Base-by-base conservation (phyloP, 1,284 basidiomycete species). In the Singerocomus inundabilis region DNA sequence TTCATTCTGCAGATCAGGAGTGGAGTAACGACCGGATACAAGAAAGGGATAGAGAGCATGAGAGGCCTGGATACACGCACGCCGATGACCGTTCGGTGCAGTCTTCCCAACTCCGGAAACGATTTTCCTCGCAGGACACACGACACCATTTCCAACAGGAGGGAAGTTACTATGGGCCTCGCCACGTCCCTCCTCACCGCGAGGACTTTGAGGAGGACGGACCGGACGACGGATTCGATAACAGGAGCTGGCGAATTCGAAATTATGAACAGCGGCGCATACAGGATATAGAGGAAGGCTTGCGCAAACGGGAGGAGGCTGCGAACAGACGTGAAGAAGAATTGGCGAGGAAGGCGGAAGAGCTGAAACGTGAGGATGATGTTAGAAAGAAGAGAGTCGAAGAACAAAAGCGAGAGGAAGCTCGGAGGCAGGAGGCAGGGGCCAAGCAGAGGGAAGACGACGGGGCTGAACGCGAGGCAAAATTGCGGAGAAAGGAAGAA, bases 171-270 rank as follows among this genome's bases (percentile, higher is more conserved):
- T 2, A 48, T 15, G 46, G 52, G 2, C 5, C 60, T 28, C 59
- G 59, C 4, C 52, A 44, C 9, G 66, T 69, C 13, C 62, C 54
- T 34, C 48, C 60, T 3, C 64, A 66, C 31, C 60, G 30, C 29
- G 67, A 68, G 49, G 66, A 64, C 40, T 56, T 59, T 42, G 66
- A 55, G 28, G 67, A 70, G 48, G 72, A 73, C 26, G 64, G 66
- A 38, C 68, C 64, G 24, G 67, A 69, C n/a, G 66, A 65, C n/a
- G 61, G 56, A 18, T 57, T 60, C 1, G 66, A 66, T 15, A 61
- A 52, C n/a, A 54, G 48, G 43, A 64, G 59, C 25, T 68, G 68
- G 59, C 63, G 63, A 15, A 61, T 57, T 15, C 63, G 61, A 8
- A 68, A 67, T 26, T 68, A 70, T 38, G 68, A 66, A 40, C 54